Evolutionary conservation across 768 basidiomycete species (phyloP), one percentile per base, ranked within the genome.

Genomic region (Lactarius sp.): DNA sequence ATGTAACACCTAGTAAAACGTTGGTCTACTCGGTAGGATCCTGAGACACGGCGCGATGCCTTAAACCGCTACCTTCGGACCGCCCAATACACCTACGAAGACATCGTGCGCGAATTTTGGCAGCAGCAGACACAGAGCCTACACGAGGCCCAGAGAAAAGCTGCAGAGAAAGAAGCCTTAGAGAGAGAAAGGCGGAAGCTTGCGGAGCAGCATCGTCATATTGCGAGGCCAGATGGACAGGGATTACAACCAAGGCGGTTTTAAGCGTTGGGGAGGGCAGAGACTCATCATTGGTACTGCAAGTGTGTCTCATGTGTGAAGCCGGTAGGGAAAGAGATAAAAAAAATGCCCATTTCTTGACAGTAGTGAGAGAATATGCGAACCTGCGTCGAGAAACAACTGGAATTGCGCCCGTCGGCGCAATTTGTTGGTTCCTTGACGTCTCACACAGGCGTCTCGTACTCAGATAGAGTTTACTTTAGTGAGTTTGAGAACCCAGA

Each of bases 1-100:
- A 18, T 2, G 16, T n/a, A 7, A 37, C 36, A 6, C 41, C 47
- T 27, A 6, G 6, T 18, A n/a, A 47, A 47, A 47, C 20, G 33
- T 27, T 10, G 12, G 6, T 46, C 34, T 9, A 22, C 31, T 6
- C 44, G 34, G 13, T 31, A 65, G 64, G 64, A 65, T 22, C 64
- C 63, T 13, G 49, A 51, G 14, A 52, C 39, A 41, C 63, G 59
- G 31, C 59, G 59, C 2, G 63, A 60, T 9, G 59, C 63, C 0
- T 51, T 64, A 27, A 64, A 64, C 44, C 54, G 20, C 18, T 34
- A 52, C 36, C 41, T 64, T 36, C 53, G 50, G 44, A 64, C 63
- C 10, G 59, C 63, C 33, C 56, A 64, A 9, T 36, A 60, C 53
- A 64, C 63, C 0, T 60, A 46, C 41, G 63, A 64, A 27, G 33